Evolutionary conservation across 2,329 filamentous ascomycete species (phyloP).

Genomic region (Aspergillus novofumigatus): DNA sequence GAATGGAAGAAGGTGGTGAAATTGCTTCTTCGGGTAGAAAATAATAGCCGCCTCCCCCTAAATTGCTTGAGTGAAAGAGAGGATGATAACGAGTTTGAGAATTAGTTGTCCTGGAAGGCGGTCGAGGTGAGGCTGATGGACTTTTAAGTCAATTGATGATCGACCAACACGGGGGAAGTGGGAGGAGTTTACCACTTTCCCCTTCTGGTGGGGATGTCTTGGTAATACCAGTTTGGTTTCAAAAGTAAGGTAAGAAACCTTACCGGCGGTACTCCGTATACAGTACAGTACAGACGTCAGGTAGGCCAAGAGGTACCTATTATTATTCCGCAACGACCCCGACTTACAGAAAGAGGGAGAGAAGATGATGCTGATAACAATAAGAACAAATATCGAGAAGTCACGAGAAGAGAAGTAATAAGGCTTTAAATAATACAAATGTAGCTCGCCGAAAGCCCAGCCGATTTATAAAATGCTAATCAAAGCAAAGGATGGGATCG

Average conservation of each 20-base stretch:
- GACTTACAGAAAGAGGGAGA: background rate
- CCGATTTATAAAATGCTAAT: constrained; percentile 5
- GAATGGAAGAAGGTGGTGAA: background rate
- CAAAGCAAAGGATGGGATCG: constrained; percentile 19
- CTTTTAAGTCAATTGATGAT: constrained; percentile 5
- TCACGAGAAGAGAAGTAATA: background rate
- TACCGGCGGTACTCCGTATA: background rate
- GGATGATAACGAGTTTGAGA: background rate
- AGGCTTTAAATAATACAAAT: constrained; percentile 1
- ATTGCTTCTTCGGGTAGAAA: background rate
- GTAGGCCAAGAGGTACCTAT: background rate
- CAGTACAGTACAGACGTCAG: background rate
- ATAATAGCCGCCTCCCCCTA: constrained; percentile 13
- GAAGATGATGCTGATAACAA: constrained; percentile 6
- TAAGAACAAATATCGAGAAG: background rate
- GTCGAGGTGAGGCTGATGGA: constrained; percentile 25
- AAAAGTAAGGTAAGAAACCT: background rate
- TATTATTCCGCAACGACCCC: no score
- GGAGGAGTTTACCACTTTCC: background rate
- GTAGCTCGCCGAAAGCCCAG: background rate
- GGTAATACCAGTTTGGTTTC: background rate
- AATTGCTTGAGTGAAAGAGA: constrained; percentile 6
- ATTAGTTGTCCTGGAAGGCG: constrained; percentile 22
- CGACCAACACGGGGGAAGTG: constrained; percentile 4
- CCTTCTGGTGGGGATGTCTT: background rate